Evolutionary conservation across 129 eudicot genomes (phyloP).

Genomic region (Flaveria trinervia): DNA sequence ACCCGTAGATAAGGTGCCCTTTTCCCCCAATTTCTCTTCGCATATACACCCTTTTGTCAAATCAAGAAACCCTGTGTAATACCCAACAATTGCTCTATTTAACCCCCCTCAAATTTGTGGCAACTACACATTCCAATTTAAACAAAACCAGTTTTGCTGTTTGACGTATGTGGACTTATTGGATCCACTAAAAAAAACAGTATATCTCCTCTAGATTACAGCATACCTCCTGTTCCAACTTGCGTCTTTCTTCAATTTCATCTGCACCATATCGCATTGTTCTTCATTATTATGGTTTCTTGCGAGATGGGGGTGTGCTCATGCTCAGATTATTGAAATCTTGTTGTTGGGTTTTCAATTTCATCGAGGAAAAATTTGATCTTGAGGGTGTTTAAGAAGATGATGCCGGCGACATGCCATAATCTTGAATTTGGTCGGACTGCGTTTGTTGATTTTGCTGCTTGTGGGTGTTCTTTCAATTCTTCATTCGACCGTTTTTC

Average conservation of each 20-base stretch:
- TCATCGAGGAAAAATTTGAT: constrained; percentile 19
- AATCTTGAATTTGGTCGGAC: constrained; percentile 66
- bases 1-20: constrained; percentile 42
- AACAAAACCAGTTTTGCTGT: constrained; percentile 5
- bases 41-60: constrained; percentile 19
- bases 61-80: constrained; percentile 18
- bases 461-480: constrained; percentile 79
- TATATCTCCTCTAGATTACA: constrained; percentile 37
- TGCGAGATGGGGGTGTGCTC: constrained; percentile 24
- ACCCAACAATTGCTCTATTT: background rate
- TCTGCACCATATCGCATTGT: constrained; percentile 22
- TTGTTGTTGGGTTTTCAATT: constrained; percentile 46
- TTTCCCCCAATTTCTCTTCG: constrained; percentile 19
- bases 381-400: constrained; percentile 36
- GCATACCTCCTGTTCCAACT: constrained; percentile 22
- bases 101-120: constrained; percentile 11
- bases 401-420: constrained; percentile 82
- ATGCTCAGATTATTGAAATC: constrained; percentile 22
- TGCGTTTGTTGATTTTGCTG: constrained; percentile 43
- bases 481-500: constrained; percentile 44
- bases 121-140: constrained; percentile 20
- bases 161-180: constrained; percentile 50
- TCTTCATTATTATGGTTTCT: constrained; percentile 24
- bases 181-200: constrained; percentile 56
- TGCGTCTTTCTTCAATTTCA: background rate